Evolutionary conservation across 352 stramenopile species (phyloP).

Genomic region (Phytophthora syringae): DNA sequence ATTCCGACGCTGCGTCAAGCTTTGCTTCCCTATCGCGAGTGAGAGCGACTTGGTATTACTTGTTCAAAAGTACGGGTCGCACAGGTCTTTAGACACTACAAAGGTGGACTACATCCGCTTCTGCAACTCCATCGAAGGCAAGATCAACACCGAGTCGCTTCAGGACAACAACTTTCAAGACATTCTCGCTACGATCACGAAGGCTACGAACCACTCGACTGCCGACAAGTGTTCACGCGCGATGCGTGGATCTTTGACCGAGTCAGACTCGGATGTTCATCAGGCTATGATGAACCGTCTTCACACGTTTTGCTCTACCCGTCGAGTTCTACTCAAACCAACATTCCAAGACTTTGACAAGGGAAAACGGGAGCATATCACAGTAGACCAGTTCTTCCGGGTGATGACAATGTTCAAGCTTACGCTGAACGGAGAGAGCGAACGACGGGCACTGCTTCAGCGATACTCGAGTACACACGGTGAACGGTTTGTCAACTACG

Average conservation of each 20-base stretch:
- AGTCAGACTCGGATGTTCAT: slow-evolving; percentile 52
- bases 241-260: slow-evolving; percentile 58
- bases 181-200: slow-evolving; percentile 49
- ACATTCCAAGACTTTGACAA: slow-evolving; percentile 88
- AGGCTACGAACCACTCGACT: slow-evolving; percentile 32
- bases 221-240: slow-evolving; percentile 65
- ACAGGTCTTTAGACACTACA: slow-evolving; percentile 46
- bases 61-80: slow-evolving; percentile 59
- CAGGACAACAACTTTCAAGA: slow-evolving; percentile 64
- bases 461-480: slow-evolving; percentile 75
- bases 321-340: slow-evolving; percentile 78
- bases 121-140: slow-evolving; percentile 69
- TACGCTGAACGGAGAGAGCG: slow-evolving; percentile 49
- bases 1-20: slow-evolving; percentile 81
- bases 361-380: slow-evolving; percentile 76
- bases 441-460: slow-evolving; percentile 66
- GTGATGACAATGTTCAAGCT: slow-evolving; percentile 86
- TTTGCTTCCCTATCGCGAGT: slow-evolving; percentile 71
- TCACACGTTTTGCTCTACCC: slow-evolving; percentile 58
- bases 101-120: slow-evolving; percentile 86
- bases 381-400: slow-evolving; percentile 82
- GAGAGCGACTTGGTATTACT: slow-evolving; percentile 70
- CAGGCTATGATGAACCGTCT: slow-evolving; percentile 70
- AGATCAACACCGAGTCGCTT: slow-evolving; percentile 19
- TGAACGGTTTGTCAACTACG: slow-evolving; percentile 84